Base-by-base conservation (phyloP, 805 yeast species). In the Brettanomyces custersianus region DNA sequence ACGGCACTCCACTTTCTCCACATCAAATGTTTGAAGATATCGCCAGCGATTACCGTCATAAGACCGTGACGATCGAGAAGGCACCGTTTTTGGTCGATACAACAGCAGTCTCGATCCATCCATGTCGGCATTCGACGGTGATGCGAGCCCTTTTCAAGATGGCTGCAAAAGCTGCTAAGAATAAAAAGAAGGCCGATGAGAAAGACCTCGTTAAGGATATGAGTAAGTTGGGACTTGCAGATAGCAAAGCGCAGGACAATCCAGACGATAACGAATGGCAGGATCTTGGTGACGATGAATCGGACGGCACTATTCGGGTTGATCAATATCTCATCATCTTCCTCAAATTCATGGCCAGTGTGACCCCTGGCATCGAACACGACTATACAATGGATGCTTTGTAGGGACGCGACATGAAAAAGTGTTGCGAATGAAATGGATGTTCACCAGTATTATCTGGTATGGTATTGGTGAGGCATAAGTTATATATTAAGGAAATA, bases 351-450 rank as follows among this genome's bases (percentile, higher is more conserved):
- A 90, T 92, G 33, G 83, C 96, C 7, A 85, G 96, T 62, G 97
- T 92, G 7, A 88, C 95, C 1, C 98, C 98, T 0, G 95, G 96
- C 13, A 88, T 92, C 38, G 95, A 90, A 61, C 94, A 90, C 58
- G 98, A 92, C 51, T 87, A 87, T 55, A 92, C 98, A n/a, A 92
- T 90, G 96, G 88, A 87, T 56, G 96, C 95, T 1, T 74, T 82
- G 51, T 80, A 52, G 22, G 28, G n/a, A 12, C 6, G 28, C n/a
- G 28, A 17, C 15, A 25, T 17, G n/a, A 12, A 25, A 25, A 25
- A 25, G n/a, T n/a, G n/a, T n/a, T n/a, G n/a, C n/a, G n/a, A n/a
- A n/a, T n/a, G n/a, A n/a, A n/a, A n/a, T n/a, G n/a, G n/a, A n/a
- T n/a, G n/a, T n/a, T n/a, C n/a, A n/a, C n/a, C n/a, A n/a, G n/a